A percentile compares a stretch with the other conserved stretches of the same genome.
Evolutionary conservation across 257 asterid species (phyloP).

Genomic region (Leptodermis oblonga): DNA sequence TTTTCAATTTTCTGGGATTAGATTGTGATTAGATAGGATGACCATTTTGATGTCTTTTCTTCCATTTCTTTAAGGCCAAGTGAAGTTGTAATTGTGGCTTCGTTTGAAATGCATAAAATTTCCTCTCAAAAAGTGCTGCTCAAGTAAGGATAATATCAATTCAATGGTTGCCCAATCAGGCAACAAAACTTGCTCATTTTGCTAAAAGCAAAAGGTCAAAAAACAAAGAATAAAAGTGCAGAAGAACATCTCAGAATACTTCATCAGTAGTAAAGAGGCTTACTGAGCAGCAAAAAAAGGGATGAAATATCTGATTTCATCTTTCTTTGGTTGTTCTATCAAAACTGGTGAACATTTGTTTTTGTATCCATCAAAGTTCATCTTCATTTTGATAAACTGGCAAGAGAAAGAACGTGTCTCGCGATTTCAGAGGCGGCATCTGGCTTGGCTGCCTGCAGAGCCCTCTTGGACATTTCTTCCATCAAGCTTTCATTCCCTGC

Average conservation of each 20-base stretch:
- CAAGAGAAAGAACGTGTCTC: constrained; percentile 35
- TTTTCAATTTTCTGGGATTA: too few species aligned
- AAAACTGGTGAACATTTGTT: background rate
- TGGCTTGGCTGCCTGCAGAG: constrained; percentile 45
- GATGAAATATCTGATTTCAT: background rate
- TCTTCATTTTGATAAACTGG: constrained; percentile 18
- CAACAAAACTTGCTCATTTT: background rate
- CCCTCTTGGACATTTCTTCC: constrained; percentile 46
- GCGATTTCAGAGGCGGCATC: constrained; percentile 47
- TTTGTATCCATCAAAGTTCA: background rate
- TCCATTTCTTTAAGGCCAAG: background rate
- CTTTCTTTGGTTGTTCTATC: background rate
- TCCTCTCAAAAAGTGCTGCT: too few species aligned
- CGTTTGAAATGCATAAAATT: background rate
- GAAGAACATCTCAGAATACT: background rate
- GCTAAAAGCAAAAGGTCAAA: background rate
- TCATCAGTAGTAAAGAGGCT: background rate
- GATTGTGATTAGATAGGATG: too few species aligned
- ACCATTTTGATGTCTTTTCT: background rate
- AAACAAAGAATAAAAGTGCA: background rate
- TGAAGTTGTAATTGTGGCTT: background rate
- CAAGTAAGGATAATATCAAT: background rate
- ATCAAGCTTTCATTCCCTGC: constrained; percentile 39
- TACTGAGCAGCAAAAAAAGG: background rate
- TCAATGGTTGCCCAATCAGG: background rate